Conservation (phyloP, 2,329 filamentous ascomycete genomes). For the Alternaria triticina region DNA sequence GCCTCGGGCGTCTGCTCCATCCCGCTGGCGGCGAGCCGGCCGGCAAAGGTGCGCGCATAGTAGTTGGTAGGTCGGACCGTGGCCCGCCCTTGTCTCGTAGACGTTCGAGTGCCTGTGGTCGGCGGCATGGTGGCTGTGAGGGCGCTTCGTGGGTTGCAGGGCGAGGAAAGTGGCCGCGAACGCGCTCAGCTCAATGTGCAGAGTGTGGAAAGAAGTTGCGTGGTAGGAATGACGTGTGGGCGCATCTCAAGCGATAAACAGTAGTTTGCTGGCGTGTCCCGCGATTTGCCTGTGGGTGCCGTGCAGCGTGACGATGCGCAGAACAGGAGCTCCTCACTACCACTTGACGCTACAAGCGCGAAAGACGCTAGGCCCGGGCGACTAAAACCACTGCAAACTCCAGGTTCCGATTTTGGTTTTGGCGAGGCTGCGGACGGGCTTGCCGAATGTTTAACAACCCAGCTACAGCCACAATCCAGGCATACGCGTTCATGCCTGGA, state of each 20-base stretch:
- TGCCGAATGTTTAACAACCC: too few species aligned
- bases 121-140: constrained; percentile 43
- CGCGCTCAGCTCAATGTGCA: constrained; percentile 24
- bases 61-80: constrained; percentile 58
- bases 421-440: too few species aligned
- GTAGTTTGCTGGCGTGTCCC: constrained; percentile 28
- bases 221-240: constrained; percentile 28
- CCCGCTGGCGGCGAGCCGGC: constrained; percentile 43
- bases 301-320: constrained; percentile 12
- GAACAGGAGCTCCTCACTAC: constrained; percentile 20
- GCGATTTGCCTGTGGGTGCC: constrained; percentile 22
- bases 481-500: too few species aligned
- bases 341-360: constrained; percentile 10
- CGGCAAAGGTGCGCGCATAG: constrained; percentile 57
- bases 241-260: constrained; percentile 37
- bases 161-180: constrained; percentile 21
- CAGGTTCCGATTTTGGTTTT: too few species aligned
- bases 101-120: constrained; percentile 44
- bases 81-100: constrained; percentile 55
- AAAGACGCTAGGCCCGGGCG: constrained; percentile 29
- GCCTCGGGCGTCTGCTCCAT: constrained; percentile 49
- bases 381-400: too few species aligned
- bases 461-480: too few species aligned
- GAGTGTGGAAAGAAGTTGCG: constrained; percentile 22
- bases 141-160: constrained; percentile 24